phyloP scores from a whole-genome alignment of 345 rosid genomes.

The Murraya koenigii region DNA sequence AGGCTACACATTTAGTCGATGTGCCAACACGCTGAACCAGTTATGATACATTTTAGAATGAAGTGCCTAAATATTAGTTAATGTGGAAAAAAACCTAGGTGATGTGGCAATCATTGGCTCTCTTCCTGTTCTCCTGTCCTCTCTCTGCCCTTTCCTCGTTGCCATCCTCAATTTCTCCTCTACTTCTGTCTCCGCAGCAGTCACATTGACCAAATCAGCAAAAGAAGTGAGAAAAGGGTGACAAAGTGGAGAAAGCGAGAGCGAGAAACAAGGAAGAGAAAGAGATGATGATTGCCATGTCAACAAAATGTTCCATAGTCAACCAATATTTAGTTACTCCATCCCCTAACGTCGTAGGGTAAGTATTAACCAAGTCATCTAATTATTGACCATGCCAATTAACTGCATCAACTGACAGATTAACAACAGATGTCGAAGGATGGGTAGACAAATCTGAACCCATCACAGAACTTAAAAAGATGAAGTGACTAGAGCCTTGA shows the following conservation, averaged over 20 bases:
- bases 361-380: not conserved
- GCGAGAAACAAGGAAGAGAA: not conserved
- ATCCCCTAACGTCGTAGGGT: not conserved
- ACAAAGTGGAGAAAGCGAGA: not conserved
- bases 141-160: not conserved
- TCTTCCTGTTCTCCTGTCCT: not conserved
- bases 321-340: not conserved
- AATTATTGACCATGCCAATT: not conserved
- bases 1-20: not conserved
- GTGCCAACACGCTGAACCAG: not conserved
- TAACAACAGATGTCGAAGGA: not conserved
- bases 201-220: not conserved
- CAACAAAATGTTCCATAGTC: not conserved
- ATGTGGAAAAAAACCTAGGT: not conserved
- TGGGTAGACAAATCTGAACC: not conserved
- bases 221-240: not conserved
- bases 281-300: not conserved
- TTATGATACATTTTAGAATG: not conserved
- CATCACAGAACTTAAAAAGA: not conserved
- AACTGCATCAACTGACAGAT: not conserved
- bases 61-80: not conserved
- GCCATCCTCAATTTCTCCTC: not conserved
- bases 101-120: not conserved
- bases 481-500: not conserved
- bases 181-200: not conserved